phyloP scores from a whole-genome alignment of 106 monocot species.

The Iris macrosiphon region DNA sequence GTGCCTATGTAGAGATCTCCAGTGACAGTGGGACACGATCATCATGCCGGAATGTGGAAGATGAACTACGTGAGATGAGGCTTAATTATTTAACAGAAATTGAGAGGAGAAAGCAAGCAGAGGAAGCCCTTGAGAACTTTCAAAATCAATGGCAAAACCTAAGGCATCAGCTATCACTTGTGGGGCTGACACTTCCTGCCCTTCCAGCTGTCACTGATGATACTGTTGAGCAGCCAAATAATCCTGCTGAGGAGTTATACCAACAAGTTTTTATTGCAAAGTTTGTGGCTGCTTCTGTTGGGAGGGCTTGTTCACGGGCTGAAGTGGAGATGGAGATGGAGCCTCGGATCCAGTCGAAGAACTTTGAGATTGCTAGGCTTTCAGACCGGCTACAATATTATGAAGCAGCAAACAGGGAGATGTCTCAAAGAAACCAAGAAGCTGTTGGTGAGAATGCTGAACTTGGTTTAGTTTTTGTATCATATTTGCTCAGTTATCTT shows the following conservation, averaged over 20 bases:
- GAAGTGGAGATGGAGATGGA: slow-evolving; percentile 38
- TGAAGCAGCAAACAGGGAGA: slow-evolving; percentile 63
- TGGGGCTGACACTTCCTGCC: slow-evolving; percentile 37
- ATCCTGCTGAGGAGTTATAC: slow-evolving; percentile 31
- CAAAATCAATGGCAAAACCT: slow-evolving; percentile 47
- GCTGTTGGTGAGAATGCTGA: slow-evolving; percentile 37
- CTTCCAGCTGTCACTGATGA: slow-evolving; percentile 12
- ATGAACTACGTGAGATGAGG: slow-evolving; percentile 48
- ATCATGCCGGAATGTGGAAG: slow-evolving; percentile 22
- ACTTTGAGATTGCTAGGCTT: slow-evolving; percentile 55
- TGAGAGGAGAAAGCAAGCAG: slow-evolving; percentile 62
- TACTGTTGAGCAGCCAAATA: not conserved
- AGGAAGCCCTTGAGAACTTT: slow-evolving; percentile 35
- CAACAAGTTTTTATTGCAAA: slow-evolving; percentile 39
- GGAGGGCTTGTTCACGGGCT: slow-evolving; percentile 34
- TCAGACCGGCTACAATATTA: slow-evolving; percentile 56
- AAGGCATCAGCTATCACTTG: slow-evolving; percentile 38
- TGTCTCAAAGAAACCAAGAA: slow-evolving; percentile 71
- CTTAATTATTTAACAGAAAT: slow-evolving; percentile 59
- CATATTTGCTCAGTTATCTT: not conserved
- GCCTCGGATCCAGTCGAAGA: slow-evolving; percentile 38
- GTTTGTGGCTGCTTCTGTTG: slow-evolving; percentile 33
- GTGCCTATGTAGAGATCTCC: slow-evolving; percentile 44
- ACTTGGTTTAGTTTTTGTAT: too few species aligned
- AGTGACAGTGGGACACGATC: slow-evolving; percentile 32